These are phyloP conservation scores for Mycena amicta DNA, from an alignment of 768 basidiomycete genomes.

Conservation along the genomic window DNA sequence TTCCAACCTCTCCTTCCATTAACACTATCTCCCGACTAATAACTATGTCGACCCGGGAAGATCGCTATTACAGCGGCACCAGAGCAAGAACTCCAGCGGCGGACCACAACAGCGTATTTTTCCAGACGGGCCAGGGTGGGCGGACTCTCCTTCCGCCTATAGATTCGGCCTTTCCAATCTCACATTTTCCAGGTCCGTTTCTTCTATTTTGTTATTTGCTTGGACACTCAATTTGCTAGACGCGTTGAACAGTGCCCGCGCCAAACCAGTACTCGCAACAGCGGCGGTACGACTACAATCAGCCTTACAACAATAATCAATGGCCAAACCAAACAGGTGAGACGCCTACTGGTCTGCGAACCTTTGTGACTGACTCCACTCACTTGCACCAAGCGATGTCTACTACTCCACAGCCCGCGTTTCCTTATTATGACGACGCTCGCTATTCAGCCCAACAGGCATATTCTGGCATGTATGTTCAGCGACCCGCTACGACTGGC, in stretches of 20 bases:
- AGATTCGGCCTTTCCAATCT: conserved; percentile 83
- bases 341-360: conserved; percentile 33
- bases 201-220: conserved; percentile 52
- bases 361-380: conserved; percentile 42
- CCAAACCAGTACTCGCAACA: conserved; percentile 66
- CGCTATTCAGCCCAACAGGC: conserved; percentile 52
- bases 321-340: conserved; percentile 40
- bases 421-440: conserved; percentile 57
- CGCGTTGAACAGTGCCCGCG: conserved; percentile 59
- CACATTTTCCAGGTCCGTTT: conserved; percentile 88
- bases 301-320: conserved; percentile 50
- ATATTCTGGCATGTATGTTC: conserved; percentile 49
- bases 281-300: conserved; percentile 62
- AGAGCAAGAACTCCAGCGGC: conserved; percentile 73
- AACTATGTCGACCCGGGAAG: conserved; percentile 70
- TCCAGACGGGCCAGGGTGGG: conserved; percentile 85
- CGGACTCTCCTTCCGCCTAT: conserved; percentile 86
- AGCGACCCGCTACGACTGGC: conserved; percentile 50
- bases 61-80: conserved; percentile 69
- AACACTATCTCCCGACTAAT: conserved; percentile 31
- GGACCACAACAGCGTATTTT: conserved; percentile 64
- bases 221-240: conserved; percentile 61
- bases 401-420: conserved; percentile 53
- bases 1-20: conserved; percentile 47
- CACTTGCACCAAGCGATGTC: conserved; percentile 26